Conservation (phyloP, 331 rosid species). For the Dryas integrifolia region DNA sequence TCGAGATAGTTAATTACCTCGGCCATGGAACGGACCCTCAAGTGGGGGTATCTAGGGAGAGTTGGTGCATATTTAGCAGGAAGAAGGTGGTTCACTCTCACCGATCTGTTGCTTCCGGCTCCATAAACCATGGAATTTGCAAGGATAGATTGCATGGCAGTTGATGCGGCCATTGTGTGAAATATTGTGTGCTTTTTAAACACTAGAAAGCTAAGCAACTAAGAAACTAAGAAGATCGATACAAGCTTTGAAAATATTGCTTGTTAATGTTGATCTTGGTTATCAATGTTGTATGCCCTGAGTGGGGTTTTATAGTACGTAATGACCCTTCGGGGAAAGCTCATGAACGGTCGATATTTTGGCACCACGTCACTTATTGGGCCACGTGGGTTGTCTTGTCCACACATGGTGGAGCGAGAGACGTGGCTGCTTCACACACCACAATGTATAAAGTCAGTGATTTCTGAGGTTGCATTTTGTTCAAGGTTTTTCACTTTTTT, state of each 20-base stretch:
- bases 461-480: not conserved
- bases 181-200: not conserved
- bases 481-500: no score
- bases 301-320: constrained; percentile 15
- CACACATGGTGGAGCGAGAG: not conserved
- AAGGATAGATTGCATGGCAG: constrained; percentile 15
- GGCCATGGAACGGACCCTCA: constrained; percentile 28
- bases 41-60: not conserved
- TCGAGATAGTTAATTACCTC: not conserved
- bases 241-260: not conserved
- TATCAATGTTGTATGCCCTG: not conserved
- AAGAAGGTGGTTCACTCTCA: not conserved
- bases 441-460: not conserved
- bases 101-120: constrained; percentile 5
- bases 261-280: not conserved
- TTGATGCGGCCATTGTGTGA: constrained; percentile 19
- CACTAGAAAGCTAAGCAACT: no score
- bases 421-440: constrained; percentile 4
- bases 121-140: not conserved
- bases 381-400: constrained; percentile 35
- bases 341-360: constrained; percentile 37
- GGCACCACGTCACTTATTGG: constrained; percentile 31
- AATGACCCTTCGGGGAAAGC: not conserved
- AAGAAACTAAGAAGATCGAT: not conserved
- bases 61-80: not conserved